Conservation (phyloP, 2,329 filamentous ascomycete genomes). For the Alternaria ethzedia region DNA sequence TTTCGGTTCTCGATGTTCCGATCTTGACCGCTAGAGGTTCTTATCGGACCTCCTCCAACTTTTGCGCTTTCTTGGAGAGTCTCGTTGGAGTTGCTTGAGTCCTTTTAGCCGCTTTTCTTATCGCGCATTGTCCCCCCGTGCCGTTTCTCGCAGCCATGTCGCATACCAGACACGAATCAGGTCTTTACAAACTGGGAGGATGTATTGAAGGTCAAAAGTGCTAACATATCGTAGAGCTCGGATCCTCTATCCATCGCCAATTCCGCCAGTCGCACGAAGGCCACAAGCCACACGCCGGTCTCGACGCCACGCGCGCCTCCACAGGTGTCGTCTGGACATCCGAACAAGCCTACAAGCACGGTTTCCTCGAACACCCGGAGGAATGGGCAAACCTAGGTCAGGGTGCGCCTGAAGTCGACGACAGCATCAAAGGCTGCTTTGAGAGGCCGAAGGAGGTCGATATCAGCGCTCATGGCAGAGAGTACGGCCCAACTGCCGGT, state of each 20-base stretch:
- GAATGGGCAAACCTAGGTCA: slow-evolving; percentile 93
- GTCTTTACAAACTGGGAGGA: slow-evolving; percentile 1
- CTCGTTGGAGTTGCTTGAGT: background rate
- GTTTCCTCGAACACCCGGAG: slow-evolving; percentile 81
- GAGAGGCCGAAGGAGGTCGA: slow-evolving; percentile 79
- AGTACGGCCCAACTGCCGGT: slow-evolving; percentile 91
- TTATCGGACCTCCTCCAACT: background rate
- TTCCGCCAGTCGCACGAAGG: slow-evolving; percentile 91
- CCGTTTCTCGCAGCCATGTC: background rate
- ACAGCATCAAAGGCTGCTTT: slow-evolving; percentile 90
- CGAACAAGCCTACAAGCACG: slow-evolving; percentile 86
- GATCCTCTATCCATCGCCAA: slow-evolving; percentile 84
- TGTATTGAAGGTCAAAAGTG: background rate
- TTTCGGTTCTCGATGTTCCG: background rate
- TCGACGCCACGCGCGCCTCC: slow-evolving; percentile 84
- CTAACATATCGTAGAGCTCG: slow-evolving; percentile 65
- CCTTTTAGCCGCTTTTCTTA: background rate
- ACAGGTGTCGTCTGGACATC: slow-evolving; percentile 96
- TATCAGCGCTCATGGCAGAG: slow-evolving; percentile 77
- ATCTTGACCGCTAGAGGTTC: background rate
- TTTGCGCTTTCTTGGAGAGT: background rate
- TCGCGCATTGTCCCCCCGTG: background rate
- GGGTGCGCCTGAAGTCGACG: slow-evolving; percentile 91
- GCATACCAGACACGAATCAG: slow-evolving; percentile 11
- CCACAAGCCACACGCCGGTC: slow-evolving; percentile 86